Percentiles rank a stretch among this genome's conserved stretches.
These are phyloP conservation scores for Dendryphion nanum DNA, from an alignment of 2,329 filamentous ascomycete genomes.

Conservation along the genomic window DNA sequence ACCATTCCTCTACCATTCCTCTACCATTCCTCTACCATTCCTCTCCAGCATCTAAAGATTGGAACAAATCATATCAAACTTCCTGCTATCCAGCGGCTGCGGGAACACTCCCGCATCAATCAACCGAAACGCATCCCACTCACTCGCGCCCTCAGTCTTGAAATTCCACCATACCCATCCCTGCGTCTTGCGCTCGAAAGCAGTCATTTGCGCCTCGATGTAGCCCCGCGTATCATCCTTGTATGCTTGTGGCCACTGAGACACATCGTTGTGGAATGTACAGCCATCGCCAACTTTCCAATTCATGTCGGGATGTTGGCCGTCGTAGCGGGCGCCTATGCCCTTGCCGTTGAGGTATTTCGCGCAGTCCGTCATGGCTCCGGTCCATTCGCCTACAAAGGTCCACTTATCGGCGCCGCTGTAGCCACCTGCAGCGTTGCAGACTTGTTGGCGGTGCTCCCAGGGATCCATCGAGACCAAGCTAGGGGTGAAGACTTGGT, in stretches of 20 bases:
- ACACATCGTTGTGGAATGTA: slow-evolving; percentile 48
- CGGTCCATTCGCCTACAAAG: slow-evolving; percentile 69
- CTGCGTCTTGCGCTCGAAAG: slow-evolving; percentile 51
- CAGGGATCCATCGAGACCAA: slow-evolving; percentile 51
- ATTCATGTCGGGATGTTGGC: slow-evolving; percentile 48
- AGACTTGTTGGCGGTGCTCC: slow-evolving; percentile 57
- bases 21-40: too few species aligned
- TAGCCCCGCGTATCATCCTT: slow-evolving; percentile 51
- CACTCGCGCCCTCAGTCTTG: slow-evolving; percentile 54
- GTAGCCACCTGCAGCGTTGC: slow-evolving; percentile 52
- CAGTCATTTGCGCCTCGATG: slow-evolving; percentile 55
- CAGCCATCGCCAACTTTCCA: slow-evolving; percentile 56
- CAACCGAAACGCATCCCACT: slow-evolving; percentile 54
- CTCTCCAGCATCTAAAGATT: slow-evolving; percentile 11
- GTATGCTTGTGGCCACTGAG: slow-evolving; percentile 46
- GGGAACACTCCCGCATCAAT: slow-evolving; percentile 54
- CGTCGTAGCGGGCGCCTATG: slow-evolving; percentile 60
- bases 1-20: too few species aligned
- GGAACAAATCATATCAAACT: slow-evolving; percentile 18
- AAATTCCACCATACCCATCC: slow-evolving; percentile 62
- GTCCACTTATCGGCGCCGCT: slow-evolving; percentile 61
- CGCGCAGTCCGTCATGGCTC: slow-evolving; percentile 63
- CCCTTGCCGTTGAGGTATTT: slow-evolving; percentile 54
- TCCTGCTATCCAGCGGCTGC: slow-evolving; percentile 18
- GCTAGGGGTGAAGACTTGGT: slow-evolving; percentile 60